A percentile compares a stretch with the other conserved stretches of the same genome.
These are phyloP conservation scores for Sordaria brevicollis DNA, from an alignment of 495 filamentous ascomycete genomes.

Conservation along the genomic window DNA sequence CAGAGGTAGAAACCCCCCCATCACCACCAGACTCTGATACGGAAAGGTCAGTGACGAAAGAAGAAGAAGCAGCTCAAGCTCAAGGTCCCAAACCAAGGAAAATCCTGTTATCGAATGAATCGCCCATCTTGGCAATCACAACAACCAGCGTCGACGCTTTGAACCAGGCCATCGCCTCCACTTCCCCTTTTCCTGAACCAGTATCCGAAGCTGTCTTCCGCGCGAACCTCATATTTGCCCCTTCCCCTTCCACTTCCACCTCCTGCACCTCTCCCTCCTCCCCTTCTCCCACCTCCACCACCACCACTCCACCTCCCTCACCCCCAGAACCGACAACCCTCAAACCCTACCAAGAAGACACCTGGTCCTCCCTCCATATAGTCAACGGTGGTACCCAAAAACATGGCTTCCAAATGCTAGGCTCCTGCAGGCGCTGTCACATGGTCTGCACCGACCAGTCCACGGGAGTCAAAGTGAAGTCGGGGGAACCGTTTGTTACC, in stretches of 20 bases:
- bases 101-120: constrained; percentile 83
- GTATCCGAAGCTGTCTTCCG: constrained; percentile 63
- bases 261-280: neutral
- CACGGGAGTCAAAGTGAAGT: constrained; percentile 51
- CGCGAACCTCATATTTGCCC: constrained; percentile 56
- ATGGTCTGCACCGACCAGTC: constrained; percentile 92
- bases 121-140: constrained; percentile 78
- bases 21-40: constrained; percentile 40
- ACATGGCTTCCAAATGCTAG: constrained; percentile 61
- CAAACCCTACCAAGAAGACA: constrained; percentile 43
- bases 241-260: neutral
- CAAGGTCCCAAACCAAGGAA: constrained; percentile 25
- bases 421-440: constrained; percentile 77
- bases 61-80: neutral
- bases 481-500: constrained; percentile 83
- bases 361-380: constrained; percentile 42
- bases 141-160: constrained; percentile 67
- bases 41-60: constrained; percentile 9
- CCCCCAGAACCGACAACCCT: neutral
- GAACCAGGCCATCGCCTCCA: constrained; percentile 51
- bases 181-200: accelerated
- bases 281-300: constrained; percentile 19
- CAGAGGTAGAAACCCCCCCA: constrained; percentile 19
- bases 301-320: constrained; percentile 30
- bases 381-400: no score